Conservation (phyloP, 2,329 filamentous ascomycete genomes). For the Colletotrichum aenigma region DNA sequence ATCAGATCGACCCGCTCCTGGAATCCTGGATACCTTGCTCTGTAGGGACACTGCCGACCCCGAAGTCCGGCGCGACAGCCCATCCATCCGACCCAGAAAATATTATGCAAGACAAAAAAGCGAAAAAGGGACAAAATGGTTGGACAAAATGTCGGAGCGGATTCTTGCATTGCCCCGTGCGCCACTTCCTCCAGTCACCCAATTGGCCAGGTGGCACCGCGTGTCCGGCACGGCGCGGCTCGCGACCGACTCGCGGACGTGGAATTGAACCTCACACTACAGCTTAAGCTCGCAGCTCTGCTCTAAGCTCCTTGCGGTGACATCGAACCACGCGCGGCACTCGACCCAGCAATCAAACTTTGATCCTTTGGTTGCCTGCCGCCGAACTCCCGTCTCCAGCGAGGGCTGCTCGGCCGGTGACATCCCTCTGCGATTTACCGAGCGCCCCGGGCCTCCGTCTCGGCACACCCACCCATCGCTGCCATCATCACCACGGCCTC, state of each 20-base stretch:
- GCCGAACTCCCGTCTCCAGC: neutral
- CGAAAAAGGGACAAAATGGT: neutral
- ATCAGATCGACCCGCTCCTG: neutral
- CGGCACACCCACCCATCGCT: neutral
- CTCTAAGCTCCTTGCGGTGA: neutral
- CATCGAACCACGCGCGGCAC: neutral
- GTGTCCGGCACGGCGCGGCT: neutral
- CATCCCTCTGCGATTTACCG: neutral
- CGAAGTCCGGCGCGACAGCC: slow-evolving; percentile 6
- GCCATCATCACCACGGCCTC: neutral
- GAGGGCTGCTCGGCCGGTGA: neutral
- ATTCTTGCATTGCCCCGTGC: neutral
- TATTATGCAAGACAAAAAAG: neutral
- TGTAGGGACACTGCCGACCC: neutral
- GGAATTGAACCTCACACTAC: neutral
- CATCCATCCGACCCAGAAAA: neutral
- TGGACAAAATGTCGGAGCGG: neutral
- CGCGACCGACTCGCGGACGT: neutral
- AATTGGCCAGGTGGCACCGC: slow-evolving; percentile 1
- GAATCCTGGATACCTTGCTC: neutral
- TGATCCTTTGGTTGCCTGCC: neutral
- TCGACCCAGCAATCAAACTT: neutral
- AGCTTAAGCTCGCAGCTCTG: neutral
- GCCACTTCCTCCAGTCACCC: neutral
- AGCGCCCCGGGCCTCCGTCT: neutral